Percentiles rank a stretch among this genome's conserved stretches.
Evolutionary conservation across 768 basidiomycete genomes (phyloP).

Genomic region (Lanmaoa rubissima): DNA sequence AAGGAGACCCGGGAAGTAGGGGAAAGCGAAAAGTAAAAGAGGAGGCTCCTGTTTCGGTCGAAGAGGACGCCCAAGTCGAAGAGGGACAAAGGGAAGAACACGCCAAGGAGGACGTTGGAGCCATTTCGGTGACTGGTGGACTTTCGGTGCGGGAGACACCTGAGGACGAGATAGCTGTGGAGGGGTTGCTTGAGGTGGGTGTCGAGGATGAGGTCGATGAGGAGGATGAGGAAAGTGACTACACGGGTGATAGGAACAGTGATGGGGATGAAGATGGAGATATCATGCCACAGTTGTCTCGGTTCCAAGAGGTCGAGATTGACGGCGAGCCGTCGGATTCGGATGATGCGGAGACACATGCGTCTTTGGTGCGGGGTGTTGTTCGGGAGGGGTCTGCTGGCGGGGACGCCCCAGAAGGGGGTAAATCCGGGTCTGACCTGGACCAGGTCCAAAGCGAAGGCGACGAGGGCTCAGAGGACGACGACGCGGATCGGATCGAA

Average conservation of each 20-base stretch:
- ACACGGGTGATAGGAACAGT: background rate
- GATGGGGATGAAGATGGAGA: background rate
- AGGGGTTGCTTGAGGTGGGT: constrained; percentile 19
- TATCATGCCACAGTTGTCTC: background rate
- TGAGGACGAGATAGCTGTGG: constrained; percentile 24
- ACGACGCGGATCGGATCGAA: constrained; percentile 6
- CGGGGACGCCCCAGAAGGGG: background rate
- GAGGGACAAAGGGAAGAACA: background rate
- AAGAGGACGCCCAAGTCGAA: constrained; percentile 6
- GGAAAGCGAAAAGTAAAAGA: constrained; percentile 8
- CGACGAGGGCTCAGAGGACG: background rate
- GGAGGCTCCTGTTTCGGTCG: background rate
- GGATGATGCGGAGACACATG: constrained; percentile 31
- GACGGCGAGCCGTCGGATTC: constrained; percentile 22
- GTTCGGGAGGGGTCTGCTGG: background rate
- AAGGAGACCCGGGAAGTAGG: background rate
- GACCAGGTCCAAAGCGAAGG: background rate
- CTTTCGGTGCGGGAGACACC: constrained; percentile 3
- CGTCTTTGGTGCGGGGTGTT: constrained; percentile 4
- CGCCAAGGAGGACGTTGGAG: background rate
- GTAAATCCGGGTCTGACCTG: background rate
- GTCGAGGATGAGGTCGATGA: background rate
- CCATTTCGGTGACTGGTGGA: background rate
- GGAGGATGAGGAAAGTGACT: background rate
- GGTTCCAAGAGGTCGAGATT: constrained; percentile 9